Conservation (phyloP, 2,329 filamentous ascomycete species). For the Fusarium brevicatenulatum region DNA sequence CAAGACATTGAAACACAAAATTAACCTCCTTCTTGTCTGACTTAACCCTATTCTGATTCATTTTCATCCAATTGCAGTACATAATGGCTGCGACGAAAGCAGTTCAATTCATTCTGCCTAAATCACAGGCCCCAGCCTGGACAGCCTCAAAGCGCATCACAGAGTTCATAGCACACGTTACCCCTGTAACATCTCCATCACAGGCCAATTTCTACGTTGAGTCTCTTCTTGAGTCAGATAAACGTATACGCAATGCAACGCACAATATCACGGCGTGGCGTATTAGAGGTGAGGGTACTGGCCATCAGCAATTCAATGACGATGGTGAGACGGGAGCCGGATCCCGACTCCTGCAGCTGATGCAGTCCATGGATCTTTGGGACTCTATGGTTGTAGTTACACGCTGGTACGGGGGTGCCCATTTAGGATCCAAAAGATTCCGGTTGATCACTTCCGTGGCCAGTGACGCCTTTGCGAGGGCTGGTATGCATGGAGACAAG, state of each 20-base stretch:
- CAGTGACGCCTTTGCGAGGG: slow-evolving; percentile 83
- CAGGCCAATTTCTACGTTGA: slow-evolving; percentile 77
- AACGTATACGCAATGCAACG: slow-evolving; percentile 59
- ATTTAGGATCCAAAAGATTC: slow-evolving; percentile 89
- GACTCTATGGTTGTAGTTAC: slow-evolving; percentile 92
- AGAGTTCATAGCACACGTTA: slow-evolving; percentile 86
- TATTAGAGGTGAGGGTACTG: slow-evolving; percentile 71
- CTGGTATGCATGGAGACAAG: slow-evolving; percentile 72
- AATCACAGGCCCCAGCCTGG: slow-evolving; percentile 63
- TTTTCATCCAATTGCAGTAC: not conserved
- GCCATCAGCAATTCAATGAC: slow-evolving; percentile 91
- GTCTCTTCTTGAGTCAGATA: slow-evolving; percentile 83
- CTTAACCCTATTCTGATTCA: not conserved
- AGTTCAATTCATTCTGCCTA: slow-evolving; percentile 29
- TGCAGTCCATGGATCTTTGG: slow-evolving; percentile 96
- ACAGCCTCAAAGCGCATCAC: slow-evolving; percentile 75
- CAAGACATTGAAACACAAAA: not conserved
- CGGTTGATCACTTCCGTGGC: slow-evolving; percentile 88
- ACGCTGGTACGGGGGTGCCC: slow-evolving; percentile 93
- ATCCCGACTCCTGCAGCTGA: slow-evolving; percentile 82
- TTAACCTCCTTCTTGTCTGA: not conserved
- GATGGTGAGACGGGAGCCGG: slow-evolving; percentile 96
- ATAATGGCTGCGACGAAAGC: slow-evolving; percentile 22
- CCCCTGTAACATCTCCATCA: slow-evolving; percentile 72
- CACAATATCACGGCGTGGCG: slow-evolving; percentile 37